Evolutionary conservation across 352 stramenopile species (phyloP).

Genomic region (Phytopythium sindhum): DNA sequence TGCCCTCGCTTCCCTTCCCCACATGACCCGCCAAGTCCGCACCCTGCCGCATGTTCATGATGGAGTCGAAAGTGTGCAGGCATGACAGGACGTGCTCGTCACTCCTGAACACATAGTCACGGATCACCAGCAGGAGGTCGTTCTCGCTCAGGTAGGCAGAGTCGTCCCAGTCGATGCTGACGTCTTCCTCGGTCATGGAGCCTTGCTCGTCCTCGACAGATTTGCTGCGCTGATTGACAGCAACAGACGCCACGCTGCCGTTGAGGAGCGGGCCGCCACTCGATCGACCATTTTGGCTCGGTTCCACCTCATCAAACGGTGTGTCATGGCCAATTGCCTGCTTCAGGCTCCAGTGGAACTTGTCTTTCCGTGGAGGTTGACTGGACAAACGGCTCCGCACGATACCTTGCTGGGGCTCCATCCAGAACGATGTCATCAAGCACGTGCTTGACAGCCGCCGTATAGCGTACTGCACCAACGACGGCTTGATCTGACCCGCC

Average conservation of each 20-base stretch:
- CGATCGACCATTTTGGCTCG: slow-evolving; percentile 2
- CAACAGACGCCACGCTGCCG: neutral
- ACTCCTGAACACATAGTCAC: slow-evolving; percentile 68
- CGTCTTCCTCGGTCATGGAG: slow-evolving; percentile 50
- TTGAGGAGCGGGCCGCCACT: neutral
- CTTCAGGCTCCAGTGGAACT: slow-evolving; percentile 63
- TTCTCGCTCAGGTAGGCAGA: slow-evolving; percentile 67
- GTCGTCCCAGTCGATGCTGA: slow-evolving; percentile 24
- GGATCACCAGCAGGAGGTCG: slow-evolving; percentile 69
- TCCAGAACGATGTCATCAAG: slow-evolving; percentile 88
- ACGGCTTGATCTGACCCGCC: slow-evolving; percentile 66
- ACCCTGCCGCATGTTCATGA: slow-evolving; percentile 58
- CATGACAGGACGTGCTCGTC: slow-evolving; percentile 81
- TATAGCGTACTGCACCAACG: slow-evolving; percentile 78
- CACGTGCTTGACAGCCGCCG: slow-evolving; percentile 65
- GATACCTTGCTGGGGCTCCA: slow-evolving; percentile 81
- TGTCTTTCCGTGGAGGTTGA: slow-evolving; percentile 25
- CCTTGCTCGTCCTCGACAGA: slow-evolving; percentile 33
- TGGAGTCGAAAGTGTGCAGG: slow-evolving; percentile 75
- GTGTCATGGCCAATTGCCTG: slow-evolving; percentile 68
- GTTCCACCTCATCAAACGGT: slow-evolving; percentile 47
- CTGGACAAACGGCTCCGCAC: slow-evolving; percentile 59
- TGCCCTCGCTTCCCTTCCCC: slow-evolving; percentile 23
- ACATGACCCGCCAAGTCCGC: slow-evolving; percentile 35
- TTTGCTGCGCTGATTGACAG: slow-evolving; percentile 4